Evolutionary conservation across 2,329 filamentous ascomycete species (phyloP).

Genomic region (Thielaviopsis ethacetica): DNA sequence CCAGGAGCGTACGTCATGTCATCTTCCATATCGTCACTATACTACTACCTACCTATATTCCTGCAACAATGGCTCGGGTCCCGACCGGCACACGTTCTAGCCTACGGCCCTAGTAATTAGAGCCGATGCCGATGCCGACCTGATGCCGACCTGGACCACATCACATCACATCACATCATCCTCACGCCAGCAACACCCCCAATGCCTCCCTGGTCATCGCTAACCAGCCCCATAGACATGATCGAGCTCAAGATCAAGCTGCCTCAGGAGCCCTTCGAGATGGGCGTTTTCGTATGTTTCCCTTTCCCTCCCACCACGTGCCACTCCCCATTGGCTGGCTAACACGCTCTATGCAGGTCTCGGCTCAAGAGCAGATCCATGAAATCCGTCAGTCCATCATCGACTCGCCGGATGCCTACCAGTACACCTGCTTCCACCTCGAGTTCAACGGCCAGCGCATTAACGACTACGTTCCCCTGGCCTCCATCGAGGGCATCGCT

Average conservation of each 20-base stretch:
- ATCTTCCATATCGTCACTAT: background rate
- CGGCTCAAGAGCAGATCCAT: conserved; percentile 87
- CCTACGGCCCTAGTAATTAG: background rate
- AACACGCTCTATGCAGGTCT: conserved; percentile 41
- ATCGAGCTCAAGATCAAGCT: conserved; percentile 10
- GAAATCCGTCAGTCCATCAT: conserved; percentile 94
- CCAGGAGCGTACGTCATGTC: conserved; percentile 4
- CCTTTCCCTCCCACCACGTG: too few relatives aligned
- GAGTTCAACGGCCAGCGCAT: conserved; percentile 77
- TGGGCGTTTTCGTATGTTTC: conserved; percentile 7
- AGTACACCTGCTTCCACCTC: conserved; percentile 97
- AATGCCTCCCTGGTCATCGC: background rate
- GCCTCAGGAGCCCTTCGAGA: conserved; percentile 7
- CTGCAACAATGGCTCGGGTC: too few relatives aligned
- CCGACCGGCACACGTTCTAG: too few relatives aligned
- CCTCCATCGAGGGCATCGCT: conserved; percentile 68
- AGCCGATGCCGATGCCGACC: background rate
- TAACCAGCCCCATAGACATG: conserved; percentile 4
- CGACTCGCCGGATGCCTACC: conserved; percentile 80
- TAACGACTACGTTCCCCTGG: conserved; percentile 89
- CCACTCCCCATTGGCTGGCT: background rate
- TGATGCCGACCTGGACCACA: background rate
- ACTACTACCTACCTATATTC: too few relatives aligned
- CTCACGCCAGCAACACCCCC: too few relatives aligned
- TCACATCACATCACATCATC: background rate